These are phyloP conservation scores for Myriangium duriaei DNA, from an alignment of 2,329 filamentous ascomycete genomes.

Conservation along the genomic window DNA sequence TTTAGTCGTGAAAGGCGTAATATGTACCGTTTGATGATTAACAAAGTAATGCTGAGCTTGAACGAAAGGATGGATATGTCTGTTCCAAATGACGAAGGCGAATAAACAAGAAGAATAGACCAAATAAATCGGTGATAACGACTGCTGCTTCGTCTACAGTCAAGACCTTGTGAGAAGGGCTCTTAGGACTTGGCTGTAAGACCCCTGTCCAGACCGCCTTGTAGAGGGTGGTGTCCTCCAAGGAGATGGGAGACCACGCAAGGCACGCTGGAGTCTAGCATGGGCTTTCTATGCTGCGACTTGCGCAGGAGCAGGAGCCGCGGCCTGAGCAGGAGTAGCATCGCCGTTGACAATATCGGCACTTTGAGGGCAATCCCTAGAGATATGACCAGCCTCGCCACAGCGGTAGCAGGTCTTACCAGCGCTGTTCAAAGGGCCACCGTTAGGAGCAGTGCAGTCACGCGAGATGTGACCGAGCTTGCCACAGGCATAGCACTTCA, in stretches of 20 bases:
- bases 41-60: not conserved
- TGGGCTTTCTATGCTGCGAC: conserved; percentile 14
- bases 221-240: too few species aligned
- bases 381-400: conserved; percentile 90
- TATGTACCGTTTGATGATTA: not conserved
- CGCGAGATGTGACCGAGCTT: conserved; percentile 88
- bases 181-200: too few species aligned
- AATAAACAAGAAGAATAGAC: not conserved
- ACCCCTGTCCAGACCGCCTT: too few species aligned
- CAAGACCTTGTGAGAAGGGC: too few species aligned
- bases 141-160: too few species aligned
- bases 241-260: too few species aligned
- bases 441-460: conserved; percentile 94
- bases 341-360: conserved; percentile 31
- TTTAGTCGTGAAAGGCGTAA: not conserved
- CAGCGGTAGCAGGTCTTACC: conserved; percentile 99
- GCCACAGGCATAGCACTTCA: conserved; percentile 97
- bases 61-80: not conserved
- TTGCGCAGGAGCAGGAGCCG: conserved; percentile 27
- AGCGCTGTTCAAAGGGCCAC: conserved; percentile 84
- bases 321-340: conserved; percentile 25
- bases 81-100: not conserved
- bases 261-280: too few species aligned
- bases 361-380: conserved; percentile 81
- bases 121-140: too few species aligned